Evolutionary conservation across 345 rosid genomes (phyloP).

Genomic region (Camelina neglecta): DNA sequence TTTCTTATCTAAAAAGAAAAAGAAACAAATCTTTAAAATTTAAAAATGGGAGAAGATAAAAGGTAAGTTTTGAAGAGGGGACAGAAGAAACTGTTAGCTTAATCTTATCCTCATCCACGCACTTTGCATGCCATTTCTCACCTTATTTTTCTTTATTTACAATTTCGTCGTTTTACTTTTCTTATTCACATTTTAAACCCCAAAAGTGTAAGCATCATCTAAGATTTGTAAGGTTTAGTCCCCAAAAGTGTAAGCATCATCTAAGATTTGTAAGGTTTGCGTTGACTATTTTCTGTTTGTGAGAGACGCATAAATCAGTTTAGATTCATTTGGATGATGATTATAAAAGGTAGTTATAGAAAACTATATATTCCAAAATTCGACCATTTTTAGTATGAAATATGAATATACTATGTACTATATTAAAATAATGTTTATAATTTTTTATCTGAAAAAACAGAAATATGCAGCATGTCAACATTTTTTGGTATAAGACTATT

Average conservation of each 20-base stretch:
- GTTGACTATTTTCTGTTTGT: neutral
- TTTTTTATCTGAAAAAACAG: no score
- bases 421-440: no score
- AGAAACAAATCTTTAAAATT: neutral
- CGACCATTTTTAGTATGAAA: no score
- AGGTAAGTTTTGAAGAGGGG: constrained; percentile 30
- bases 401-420: no score
- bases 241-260: no score
- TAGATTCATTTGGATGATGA: neutral
- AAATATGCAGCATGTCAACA: no score
- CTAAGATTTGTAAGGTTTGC: neutral
- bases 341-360: neutral
- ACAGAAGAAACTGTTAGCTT: constrained; percentile 34
- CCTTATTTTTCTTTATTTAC: constrained; percentile 23
- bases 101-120: constrained; percentile 44
- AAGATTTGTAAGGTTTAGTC: no score
- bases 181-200: neutral
- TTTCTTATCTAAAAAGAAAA: neutral
- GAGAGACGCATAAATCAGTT: neutral
- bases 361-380: neutral
- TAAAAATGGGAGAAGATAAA: constrained; percentile 5
- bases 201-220: neutral
- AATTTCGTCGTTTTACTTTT: neutral
- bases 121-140: constrained; percentile 33
- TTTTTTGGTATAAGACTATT: no score